Base-by-base conservation (phyloP, 495 filamentous ascomycete genomes). In the Trichoderma erinaceum region DNA sequence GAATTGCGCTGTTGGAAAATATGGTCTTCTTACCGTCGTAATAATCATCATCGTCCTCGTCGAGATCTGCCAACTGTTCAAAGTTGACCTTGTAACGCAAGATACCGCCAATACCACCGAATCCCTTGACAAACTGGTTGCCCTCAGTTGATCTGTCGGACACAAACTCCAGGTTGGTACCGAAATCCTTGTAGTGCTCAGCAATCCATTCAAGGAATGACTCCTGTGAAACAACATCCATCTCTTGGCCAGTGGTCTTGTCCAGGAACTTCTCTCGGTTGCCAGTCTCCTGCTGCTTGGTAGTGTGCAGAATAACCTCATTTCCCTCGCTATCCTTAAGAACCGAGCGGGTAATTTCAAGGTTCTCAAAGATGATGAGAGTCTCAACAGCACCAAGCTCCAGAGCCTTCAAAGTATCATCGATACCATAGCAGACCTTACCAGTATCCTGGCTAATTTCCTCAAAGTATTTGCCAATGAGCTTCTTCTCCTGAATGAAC, bases 71-170 rank as follows among this genome's bases (percentile, higher is more conserved):
- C 77, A 99, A 86, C 78, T 99, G 96, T 81, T 99, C 95, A 83
- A 99, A 99, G 83, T 99, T 99, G 83, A 99, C 91, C 83, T 97
- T 98, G 87, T 99, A 99, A 70, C 95, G 91, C 75, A 99, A 88
- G 72, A 99, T 89, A 63, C 94, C 94, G 68, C 95, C 95, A 72
- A 99, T 96, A 73, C 95, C 95, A 88, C 95, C 95, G 75, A 99
- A 99, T 67, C 95, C 95, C 81, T 97, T 97, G 73, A 99, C 95
- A 82, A 99, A 99, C 82, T 99, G 95, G 80, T 99, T 99, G 75
- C 95, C 95, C 78, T 99, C 95, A 70, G 90, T 92, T 46, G 93
- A 97, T 44, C 92, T 88, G 76, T 99, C 95, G 27, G 94, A 97
- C 43, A 99, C 96, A 71, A 99, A 99, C 80, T 99, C 95, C 25